Evolutionary conservation across 495 filamentous ascomycete genomes (phyloP), one percentile per base, ranked within the genome.

Genomic region (Xylaria intraflava): DNA sequence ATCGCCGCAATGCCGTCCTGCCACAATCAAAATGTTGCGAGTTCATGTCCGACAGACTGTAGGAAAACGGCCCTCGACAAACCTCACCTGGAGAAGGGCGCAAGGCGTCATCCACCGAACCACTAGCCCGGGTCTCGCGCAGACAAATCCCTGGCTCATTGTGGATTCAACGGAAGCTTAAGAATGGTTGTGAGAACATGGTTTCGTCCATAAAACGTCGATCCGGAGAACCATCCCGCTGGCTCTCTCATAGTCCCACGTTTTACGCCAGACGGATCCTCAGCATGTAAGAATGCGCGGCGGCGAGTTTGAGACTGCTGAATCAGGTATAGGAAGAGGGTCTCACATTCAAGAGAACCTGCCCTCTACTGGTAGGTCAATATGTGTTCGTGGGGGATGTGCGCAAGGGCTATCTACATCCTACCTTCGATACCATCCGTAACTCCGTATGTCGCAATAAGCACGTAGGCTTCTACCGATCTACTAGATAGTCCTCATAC

Each of bases 21-120:
- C 23, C 48, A 30, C 47, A 40, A 50, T 50, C 47, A 36, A 24
- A 4, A n/a, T n/a, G n/a, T n/a, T n/a, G n/a, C n/a, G n/a, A n/a
- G n/a, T n/a, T n/a, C n/a, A n/a, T n/a, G n/a, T n/a, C n/a, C n/a
- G n/a, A n/a, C n/a, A n/a, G n/a, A n/a, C n/a, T n/a, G n/a, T n/a
- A n/a, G n/a, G n/a, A n/a, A n/a, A n/a, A n/a, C n/a, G n/a, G n/a
- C n/a, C n/a, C n/a, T n/a, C n/a, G n/a, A n/a, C 11, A 7, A 36
- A 39, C 19, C 3, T 5, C 35, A 16, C 8, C 16, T 8, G 6
- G 33, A 48, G 8, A 27, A 12, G 20, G 6, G 10, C 19, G 46
- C 12, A 19, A 12, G 38, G 22, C 46, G 11, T 0, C 8, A 35
- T 29, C 3, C n/a, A n/a, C 5, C 4, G 3, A 36, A n/a, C 11